Conservation (phyloP, 495 filamentous ascomycete species). For the Hapsidospora chrysogenum region DNA sequence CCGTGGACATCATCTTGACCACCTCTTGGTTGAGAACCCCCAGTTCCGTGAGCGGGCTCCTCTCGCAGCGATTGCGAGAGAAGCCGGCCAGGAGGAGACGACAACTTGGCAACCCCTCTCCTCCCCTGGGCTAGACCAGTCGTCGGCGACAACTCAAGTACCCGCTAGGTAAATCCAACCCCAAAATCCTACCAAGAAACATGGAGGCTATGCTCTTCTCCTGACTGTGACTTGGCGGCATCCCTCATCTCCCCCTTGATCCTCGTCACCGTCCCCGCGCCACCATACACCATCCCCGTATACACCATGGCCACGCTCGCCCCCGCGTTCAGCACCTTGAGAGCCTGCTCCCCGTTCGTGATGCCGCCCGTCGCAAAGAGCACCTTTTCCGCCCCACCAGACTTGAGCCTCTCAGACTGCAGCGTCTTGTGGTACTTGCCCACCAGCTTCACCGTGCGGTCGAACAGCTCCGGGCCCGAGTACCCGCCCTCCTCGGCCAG, state of each 20-base stretch:
- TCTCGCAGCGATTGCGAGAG: no score
- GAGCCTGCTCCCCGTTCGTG: conserved; percentile 64
- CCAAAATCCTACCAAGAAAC: no score
- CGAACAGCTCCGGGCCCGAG: conserved; percentile 77
- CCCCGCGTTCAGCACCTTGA: conserved; percentile 63
- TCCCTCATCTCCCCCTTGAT: conserved; percentile 77
- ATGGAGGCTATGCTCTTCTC: no score
- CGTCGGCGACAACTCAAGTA: no score
- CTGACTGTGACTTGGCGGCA: no score
- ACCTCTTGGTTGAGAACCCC: no score
- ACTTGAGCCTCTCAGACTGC: conserved; percentile 30
- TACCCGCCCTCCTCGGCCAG: conserved; percentile 72
- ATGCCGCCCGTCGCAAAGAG: conserved; percentile 91
- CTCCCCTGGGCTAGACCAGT: no score
- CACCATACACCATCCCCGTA: conserved; percentile 66
- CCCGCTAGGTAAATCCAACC: no score
- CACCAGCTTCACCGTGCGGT: conserved; percentile 57
- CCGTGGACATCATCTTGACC: no score
- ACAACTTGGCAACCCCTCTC: no score
- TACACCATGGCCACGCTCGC: conserved; percentile 80
- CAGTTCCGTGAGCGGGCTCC: no score
- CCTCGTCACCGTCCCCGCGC: conserved; percentile 66
- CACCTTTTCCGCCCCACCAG: conserved; percentile 40
- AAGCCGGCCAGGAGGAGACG: no score
- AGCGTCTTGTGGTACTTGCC: conserved; percentile 60